phyloP scores from a whole-genome alignment of 2,329 filamentous ascomycete species.

The Mollisia scopiformis region DNA sequence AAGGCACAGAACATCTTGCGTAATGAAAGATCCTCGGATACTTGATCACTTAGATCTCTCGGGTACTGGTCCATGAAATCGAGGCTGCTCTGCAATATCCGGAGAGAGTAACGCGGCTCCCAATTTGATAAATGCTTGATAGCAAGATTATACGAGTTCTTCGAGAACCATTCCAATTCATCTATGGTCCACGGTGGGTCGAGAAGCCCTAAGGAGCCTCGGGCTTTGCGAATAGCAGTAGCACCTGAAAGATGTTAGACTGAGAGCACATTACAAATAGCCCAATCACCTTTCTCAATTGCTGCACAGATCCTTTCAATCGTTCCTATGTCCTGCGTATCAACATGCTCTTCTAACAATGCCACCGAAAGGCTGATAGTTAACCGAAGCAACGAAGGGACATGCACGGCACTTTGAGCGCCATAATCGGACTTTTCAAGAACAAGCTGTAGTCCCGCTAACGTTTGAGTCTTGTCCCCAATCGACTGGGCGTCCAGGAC shows the following conservation, averaged over 20 bases:
- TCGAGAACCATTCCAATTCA: constrained; percentile 84
- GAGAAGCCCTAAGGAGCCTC: constrained; percentile 37
- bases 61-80: constrained; percentile 56
- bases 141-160: constrained; percentile 79
- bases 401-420: constrained; percentile 52
- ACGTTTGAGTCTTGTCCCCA: constrained; percentile 62
- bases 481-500: constrained; percentile 73
- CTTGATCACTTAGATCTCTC: constrained; percentile 44
- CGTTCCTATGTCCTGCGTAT: constrained; percentile 8
- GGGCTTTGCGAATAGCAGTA: constrained; percentile 44
- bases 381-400: constrained; percentile 68
- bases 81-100: constrained; percentile 59
- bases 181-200: constrained; percentile 53
- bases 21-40: constrained; percentile 53
- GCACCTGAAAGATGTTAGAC: constrained; percentile 23
- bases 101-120: constrained; percentile 54
- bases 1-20: constrained; percentile 74
- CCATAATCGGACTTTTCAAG: constrained; percentile 56
- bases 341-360: constrained; percentile 39
- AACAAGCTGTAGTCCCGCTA: constrained; percentile 61
- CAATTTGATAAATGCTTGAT: constrained; percentile 62
- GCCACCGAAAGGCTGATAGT: constrained; percentile 53
- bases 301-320: constrained; percentile 56
- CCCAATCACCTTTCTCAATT: constrained; percentile 53
- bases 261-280: not conserved